These are phyloP conservation scores for Diplodia intermedia DNA, from an alignment of 2,329 filamentous ascomycete genomes.

Conservation along the genomic window DNA sequence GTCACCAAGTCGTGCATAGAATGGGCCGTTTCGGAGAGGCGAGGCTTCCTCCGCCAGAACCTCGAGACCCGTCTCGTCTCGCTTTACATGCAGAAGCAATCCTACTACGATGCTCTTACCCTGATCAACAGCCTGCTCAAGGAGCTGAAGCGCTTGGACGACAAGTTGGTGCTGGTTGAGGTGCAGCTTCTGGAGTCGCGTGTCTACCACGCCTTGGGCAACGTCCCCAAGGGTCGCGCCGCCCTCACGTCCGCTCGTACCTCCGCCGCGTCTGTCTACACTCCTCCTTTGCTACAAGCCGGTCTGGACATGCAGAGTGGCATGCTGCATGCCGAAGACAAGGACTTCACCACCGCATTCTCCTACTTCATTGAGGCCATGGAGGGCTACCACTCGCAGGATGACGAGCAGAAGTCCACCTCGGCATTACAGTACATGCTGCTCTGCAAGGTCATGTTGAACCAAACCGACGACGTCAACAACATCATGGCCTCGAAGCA, in stretches of 20 bases:
- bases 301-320: conserved; percentile 99
- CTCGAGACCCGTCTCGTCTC: conserved; percentile 93
- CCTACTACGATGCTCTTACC: conserved; percentile 94
- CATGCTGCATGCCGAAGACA: conserved; percentile 97
- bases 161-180: conserved; percentile 97
- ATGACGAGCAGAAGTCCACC: conserved; percentile 89
- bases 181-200: conserved; percentile 96
- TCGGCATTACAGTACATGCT: conserved; percentile 99
- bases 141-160: conserved; percentile 96
- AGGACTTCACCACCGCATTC: conserved; percentile 98
- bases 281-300: conserved; percentile 90
- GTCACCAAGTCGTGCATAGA: conserved; percentile 99
- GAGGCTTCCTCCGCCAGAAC: conserved; percentile 96
- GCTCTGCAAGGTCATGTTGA: conserved; percentile 99
- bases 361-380: conserved; percentile 99
- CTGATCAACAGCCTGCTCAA: conserved; percentile 96
- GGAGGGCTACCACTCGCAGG: conserved; percentile 93
- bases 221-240: conserved; percentile 93
- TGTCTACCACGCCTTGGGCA: conserved; percentile 96
- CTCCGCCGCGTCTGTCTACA: conserved; percentile 95
- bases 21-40: conserved; percentile 93
- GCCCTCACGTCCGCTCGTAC: conserved; percentile 94
- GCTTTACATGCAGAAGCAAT: conserved; percentile 96
- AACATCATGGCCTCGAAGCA: conserved; percentile 94
- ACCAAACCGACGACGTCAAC: conserved; percentile 94